phyloP scores from a whole-genome alignment of 106 monocot species.

The Iris macrosiphon region DNA sequence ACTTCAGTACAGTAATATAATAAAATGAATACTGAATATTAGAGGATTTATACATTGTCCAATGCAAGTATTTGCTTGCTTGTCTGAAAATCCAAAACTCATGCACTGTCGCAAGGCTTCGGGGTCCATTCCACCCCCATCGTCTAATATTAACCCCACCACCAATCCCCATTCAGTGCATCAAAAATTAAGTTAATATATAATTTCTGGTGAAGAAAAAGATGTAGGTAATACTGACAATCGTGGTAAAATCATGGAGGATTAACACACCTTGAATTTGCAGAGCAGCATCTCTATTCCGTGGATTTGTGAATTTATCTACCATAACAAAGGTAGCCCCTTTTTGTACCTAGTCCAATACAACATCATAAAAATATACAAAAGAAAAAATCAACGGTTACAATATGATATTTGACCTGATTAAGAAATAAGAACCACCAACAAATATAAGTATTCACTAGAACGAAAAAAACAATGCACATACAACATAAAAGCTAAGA shows the following conservation, averaged over 20 bases:
- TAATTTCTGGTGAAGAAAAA: not conserved
- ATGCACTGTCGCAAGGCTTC: conserved; percentile 60
- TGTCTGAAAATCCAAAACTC: conserved; percentile 90
- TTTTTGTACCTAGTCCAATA: conserved; percentile 49
- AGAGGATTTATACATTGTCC: conserved; percentile 58
- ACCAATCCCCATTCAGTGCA: not conserved
- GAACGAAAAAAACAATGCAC: too few species aligned
- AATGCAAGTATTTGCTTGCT: conserved; percentile 47
- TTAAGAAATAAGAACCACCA: too few species aligned
- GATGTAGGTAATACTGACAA: not conserved
- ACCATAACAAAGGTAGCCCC: conserved; percentile 69
- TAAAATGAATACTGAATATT: conserved; percentile 1
- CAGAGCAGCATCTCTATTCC: conserved; percentile 35
- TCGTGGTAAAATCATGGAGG: not conserved
- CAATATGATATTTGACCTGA: too few species aligned
- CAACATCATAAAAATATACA: too few species aligned
- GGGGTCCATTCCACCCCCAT: conserved; percentile 87
- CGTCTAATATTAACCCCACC: too few species aligned
- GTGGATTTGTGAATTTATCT: conserved; percentile 43
- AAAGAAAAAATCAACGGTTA: too few species aligned
- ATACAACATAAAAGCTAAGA: too few species aligned
- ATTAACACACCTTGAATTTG: conserved; percentile 57
- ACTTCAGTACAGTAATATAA: not conserved
- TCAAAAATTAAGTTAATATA: not conserved
- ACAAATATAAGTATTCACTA: too few species aligned